These are phyloP conservation scores for Aspergillus sclerotioniger DNA, from an alignment of 495 filamentous ascomycete genomes.

Conservation along the genomic window DNA sequence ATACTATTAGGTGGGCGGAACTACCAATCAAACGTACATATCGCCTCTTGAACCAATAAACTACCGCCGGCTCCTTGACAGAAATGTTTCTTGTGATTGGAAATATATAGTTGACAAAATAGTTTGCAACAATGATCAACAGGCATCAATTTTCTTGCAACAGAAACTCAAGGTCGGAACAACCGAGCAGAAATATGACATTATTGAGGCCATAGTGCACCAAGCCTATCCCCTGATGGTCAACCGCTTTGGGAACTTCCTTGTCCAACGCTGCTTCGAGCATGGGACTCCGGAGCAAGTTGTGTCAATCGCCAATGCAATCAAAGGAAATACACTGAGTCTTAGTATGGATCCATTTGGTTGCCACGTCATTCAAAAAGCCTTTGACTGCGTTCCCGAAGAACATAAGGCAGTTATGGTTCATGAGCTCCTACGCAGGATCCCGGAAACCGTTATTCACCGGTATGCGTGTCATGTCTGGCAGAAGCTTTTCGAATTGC, in stretches of 20 bases:
- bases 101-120: slow-evolving; percentile 99
- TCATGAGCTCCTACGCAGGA: slow-evolving; percentile 88
- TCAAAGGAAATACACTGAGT: slow-evolving; percentile 89
- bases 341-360: slow-evolving; percentile 98
- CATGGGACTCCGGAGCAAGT: slow-evolving; percentile 96
- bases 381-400: slow-evolving; percentile 94
- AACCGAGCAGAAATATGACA: slow-evolving; percentile 91
- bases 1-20: slow-evolving; percentile 46
- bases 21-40: slow-evolving; percentile 66
- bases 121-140: slow-evolving; percentile 97
- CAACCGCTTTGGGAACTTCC: slow-evolving; percentile 94
- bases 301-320: slow-evolving; percentile 89
- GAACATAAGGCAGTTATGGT: slow-evolving; percentile 99
- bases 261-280: slow-evolving; percentile 98
- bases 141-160: slow-evolving; percentile 97
- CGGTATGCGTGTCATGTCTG: slow-evolving; percentile 98
- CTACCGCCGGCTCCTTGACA: slow-evolving; percentile 91
- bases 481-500: slow-evolving; percentile 99
- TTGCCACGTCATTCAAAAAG: slow-evolving; percentile 97
- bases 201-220: slow-evolving; percentile 92
- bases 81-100: slow-evolving; percentile 97
- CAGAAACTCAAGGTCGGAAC: slow-evolving; percentile 99
- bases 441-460: slow-evolving; percentile 97
- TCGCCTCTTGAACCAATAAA: slow-evolving; percentile 92
- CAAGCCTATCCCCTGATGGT: slow-evolving; percentile 97